These are phyloP conservation scores for Vigna nakashimae DNA, from an alignment of 306 rosid genomes.

Conservation along the genomic window DNA sequence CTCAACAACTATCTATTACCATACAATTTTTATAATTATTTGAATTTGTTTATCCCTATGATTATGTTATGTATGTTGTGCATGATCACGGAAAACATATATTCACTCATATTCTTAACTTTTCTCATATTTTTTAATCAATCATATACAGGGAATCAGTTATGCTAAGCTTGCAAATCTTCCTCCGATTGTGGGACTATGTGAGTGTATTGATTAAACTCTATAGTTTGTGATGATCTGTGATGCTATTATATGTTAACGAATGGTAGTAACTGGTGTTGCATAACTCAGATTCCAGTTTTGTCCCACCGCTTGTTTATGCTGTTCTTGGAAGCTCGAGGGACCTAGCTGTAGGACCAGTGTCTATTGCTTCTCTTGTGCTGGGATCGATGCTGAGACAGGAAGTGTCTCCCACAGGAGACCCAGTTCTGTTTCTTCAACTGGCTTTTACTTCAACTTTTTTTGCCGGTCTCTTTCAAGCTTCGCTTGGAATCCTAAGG, in stretches of 20 bases:
- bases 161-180: slow-evolving; percentile 93
- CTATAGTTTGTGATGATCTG: background rate
- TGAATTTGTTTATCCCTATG: too few species aligned
- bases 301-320: slow-evolving; percentile 94
- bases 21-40: too few species aligned
- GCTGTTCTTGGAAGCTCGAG: slow-evolving; percentile 95
- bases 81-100: background rate
- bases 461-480: slow-evolving; percentile 89
- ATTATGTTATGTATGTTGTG: too few species aligned
- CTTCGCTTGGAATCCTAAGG: slow-evolving; percentile 91
- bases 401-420: slow-evolving; percentile 77
- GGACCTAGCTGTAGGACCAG: slow-evolving; percentile 98
- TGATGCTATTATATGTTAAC: background rate
- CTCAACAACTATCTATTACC: too few species aligned
- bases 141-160: slow-evolving; percentile 77
- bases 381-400: slow-evolving; percentile 85
- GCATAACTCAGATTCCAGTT: slow-evolving; percentile 83
- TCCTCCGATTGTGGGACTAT: slow-evolving; percentile 95
- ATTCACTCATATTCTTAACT: background rate
- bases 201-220: slow-evolving; percentile 55
- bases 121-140: background rate
- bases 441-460: slow-evolving; percentile 86
- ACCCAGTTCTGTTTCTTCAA: slow-evolving; percentile 77
- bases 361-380: slow-evolving; percentile 92
- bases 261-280: background rate